A percentile compares a stretch with the other conserved stretches of the same genome.
These are phyloP conservation scores for Acanthamoeba royreba DNA, from an alignment of 208 protist species.

Conservation along the genomic window DNA sequence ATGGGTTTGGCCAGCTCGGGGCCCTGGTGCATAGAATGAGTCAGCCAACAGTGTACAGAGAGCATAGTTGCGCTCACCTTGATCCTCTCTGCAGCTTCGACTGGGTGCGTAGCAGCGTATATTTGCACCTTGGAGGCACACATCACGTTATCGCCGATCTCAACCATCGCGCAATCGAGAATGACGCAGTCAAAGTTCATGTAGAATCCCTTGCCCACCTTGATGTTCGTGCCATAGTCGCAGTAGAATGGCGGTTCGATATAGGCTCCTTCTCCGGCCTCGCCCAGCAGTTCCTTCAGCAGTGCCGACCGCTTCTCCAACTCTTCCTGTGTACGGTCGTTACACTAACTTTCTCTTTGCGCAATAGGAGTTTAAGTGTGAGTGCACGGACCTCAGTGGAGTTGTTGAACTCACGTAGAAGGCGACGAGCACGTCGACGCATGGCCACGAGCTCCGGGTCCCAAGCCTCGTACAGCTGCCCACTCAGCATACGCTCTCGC, in stretches of 20 bases:
- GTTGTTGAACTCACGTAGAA: slow-evolving; percentile 55
- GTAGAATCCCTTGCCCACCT: slow-evolving; percentile 76
- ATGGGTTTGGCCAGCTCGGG: slow-evolving; percentile 70
- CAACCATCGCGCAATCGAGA: slow-evolving; percentile 78
- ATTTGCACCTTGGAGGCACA: slow-evolving; percentile 79
- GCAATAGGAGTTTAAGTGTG: too few relatives aligned
- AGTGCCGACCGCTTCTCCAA: not conserved
- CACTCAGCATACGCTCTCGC: slow-evolving; percentile 70
- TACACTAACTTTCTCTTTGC: too few relatives aligned
- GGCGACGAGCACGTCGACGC: slow-evolving; percentile 46
- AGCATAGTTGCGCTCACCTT: not conserved
- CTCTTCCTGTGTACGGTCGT: slow-evolving; percentile 7
- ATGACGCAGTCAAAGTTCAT: slow-evolving; percentile 80
- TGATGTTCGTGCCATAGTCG: slow-evolving; percentile 83
- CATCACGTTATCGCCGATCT: slow-evolving; percentile 77
- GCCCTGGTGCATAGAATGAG: too few relatives aligned
- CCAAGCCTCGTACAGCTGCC: slow-evolving; percentile 65
- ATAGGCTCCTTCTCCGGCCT: slow-evolving; percentile 53
- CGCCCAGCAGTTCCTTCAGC: slow-evolving; percentile 56
- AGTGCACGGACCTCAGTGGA: slow-evolving; percentile 38
- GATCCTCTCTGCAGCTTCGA: slow-evolving; percentile 59
- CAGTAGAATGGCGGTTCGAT: slow-evolving; percentile 81
- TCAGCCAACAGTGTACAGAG: too few relatives aligned
- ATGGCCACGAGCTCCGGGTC: slow-evolving; percentile 54
- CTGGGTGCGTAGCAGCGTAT: slow-evolving; percentile 82